These are phyloP conservation scores for Dictyostelium purpureum DNA, from an alignment of 78 protist genomes.

Conservation along the genomic window DNA sequence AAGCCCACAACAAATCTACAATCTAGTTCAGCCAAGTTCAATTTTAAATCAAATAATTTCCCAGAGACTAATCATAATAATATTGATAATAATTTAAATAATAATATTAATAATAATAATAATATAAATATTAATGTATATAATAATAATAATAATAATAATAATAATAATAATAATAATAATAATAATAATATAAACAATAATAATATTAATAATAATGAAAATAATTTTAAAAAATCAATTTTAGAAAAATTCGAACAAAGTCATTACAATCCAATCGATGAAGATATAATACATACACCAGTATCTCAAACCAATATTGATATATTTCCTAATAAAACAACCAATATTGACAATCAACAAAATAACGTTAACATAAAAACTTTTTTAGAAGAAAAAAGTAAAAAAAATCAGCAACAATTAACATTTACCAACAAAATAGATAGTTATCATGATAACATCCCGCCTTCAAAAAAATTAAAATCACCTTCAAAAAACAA, in stretches of 20 bases:
- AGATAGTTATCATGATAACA: background rate
- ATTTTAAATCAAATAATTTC: conserved; percentile 11
- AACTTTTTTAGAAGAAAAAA: background rate
- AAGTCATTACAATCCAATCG: background rate
- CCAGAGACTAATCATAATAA: background rate
- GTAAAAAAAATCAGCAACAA: background rate
- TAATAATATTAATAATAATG: background rate
- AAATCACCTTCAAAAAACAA: background rate
- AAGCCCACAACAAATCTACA: background rate
- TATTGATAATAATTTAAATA: background rate
- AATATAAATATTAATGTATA: too few relatives aligned
- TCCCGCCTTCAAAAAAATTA: background rate
- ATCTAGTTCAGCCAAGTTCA: background rate
- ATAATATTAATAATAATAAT: background rate
- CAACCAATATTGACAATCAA: background rate
- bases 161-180: background rate
- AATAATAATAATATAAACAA: background rate
- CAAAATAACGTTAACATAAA: background rate
- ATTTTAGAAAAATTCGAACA: background rate
- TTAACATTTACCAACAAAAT: background rate
- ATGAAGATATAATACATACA: conserved; percentile 8
- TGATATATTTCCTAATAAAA: background rate
- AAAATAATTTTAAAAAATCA: background rate
- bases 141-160: background rate
- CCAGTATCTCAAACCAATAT: background rate